Base-by-base conservation (phyloP, 208 protist species). In the Wallacemonas sp. region DNA sequence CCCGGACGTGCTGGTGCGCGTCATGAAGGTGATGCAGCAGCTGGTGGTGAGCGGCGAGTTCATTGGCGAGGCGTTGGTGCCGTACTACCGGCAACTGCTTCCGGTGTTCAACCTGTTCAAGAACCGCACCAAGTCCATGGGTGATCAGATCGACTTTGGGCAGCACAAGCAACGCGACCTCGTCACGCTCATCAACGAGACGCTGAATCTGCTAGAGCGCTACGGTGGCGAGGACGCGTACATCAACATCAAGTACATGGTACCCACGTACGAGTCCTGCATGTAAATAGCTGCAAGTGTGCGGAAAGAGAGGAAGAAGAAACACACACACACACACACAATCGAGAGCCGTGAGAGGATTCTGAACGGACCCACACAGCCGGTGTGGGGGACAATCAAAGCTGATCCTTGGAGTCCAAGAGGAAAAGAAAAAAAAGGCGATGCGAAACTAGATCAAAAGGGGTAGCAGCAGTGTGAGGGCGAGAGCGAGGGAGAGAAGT, bases 21-120 rank as follows among this genome's bases (percentile, higher is more conserved):
- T 97, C n/a, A 85, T 99, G 25, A 93, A 97, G 50, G 92, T 99
- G 32, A 76, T 99, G 5, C 98, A 99, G 70, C 84, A 97, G 64
- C 92, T 99, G 18, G 97, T 99, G 14, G 64, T 96, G 11, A 97
- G 91, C 33, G 95, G 87, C 23, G 93, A 98, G 31, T 87, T 94
- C 63, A 86, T 99, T 65, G 98, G 98, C 31, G 91, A 99, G 62
- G 97, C 97, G 4, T 88, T 99, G 16, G 98, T 99, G 42, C 98
- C 98, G 20, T 99, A 99, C 86, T 99, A 99, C 82, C 71, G 98
- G 11, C 98, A 99, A 75, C 94, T 99, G 44, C 87, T 99, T n/a
- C 98, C 98, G 11, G 86, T 99, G 12, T 97, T 99, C 68, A 99
- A 99, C 83, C 79, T 99, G 1, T 99, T 99, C 86, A 98, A 98